A percentile compares a stretch with the other conserved stretches of the same genome.
These are phyloP conservation scores for Leccinellum rugosiceps DNA, from an alignment of 768 basidiomycete genomes.

Conservation along the genomic window DNA sequence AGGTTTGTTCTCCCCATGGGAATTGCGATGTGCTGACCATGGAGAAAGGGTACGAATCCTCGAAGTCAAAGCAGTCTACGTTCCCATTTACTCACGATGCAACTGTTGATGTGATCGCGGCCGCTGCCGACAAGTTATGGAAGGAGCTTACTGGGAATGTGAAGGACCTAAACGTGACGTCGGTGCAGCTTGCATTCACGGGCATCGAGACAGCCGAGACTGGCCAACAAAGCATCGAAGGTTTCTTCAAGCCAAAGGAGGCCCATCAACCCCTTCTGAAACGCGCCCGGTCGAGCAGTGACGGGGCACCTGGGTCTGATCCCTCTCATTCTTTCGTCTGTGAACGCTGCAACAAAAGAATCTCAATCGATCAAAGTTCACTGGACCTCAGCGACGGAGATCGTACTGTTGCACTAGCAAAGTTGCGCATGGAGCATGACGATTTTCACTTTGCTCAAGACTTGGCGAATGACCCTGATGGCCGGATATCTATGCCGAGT, in stretches of 20 bases:
- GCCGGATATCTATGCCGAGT: conserved; percentile 1
- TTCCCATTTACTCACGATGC: conserved; percentile 82
- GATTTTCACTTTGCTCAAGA: conserved; percentile 91
- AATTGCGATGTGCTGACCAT: not conserved
- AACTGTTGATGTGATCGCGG: conserved; percentile 71
- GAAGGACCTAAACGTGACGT: conserved; percentile 61
- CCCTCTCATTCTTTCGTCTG: conserved; percentile 48
- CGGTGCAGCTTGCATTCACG: conserved; percentile 69
- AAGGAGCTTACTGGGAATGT: conserved; percentile 72
- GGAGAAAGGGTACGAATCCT: conserved; percentile 55
- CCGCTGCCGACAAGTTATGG: conserved; percentile 79
- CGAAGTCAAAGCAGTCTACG: conserved; percentile 76
- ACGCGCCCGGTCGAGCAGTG: conserved; percentile 36
- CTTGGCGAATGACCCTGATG: conserved; percentile 46
- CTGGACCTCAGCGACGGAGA: conserved; percentile 23
- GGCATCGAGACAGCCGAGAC: conserved; percentile 71
- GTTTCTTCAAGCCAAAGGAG: conserved; percentile 60
- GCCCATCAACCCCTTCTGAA: conserved; percentile 31
- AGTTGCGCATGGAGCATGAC: conserved; percentile 66
- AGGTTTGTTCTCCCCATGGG: conserved; percentile 39
- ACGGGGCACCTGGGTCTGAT: not conserved
- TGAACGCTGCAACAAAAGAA: conserved; percentile 50
- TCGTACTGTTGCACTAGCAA: conserved; percentile 35
- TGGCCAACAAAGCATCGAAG: conserved; percentile 86
- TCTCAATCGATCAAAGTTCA: conserved; percentile 33